These are phyloP conservation scores for Pezicula neosporulosa DNA, from an alignment of 2,329 filamentous ascomycete genomes.

Conservation along the genomic window DNA sequence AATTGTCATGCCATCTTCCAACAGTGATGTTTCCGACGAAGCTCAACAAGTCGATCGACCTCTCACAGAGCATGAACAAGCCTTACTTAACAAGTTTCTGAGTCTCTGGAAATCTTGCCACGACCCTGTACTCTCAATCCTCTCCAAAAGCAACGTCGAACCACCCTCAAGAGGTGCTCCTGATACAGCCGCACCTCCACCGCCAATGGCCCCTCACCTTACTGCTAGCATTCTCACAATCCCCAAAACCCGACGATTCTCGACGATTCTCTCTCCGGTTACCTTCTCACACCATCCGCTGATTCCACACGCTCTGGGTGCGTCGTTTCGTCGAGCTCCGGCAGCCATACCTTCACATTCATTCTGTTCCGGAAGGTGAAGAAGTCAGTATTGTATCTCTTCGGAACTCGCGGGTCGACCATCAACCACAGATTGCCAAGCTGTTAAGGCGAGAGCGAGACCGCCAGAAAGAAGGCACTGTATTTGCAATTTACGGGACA, in stretches of 20 bases:
- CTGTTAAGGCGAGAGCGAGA: constrained; percentile 48
- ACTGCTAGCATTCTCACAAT: constrained; percentile 74
- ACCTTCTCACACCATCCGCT: constrained; percentile 79
- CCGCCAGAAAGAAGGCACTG: constrained; percentile 33
- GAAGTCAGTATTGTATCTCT: constrained; percentile 88
- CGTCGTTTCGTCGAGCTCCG: constrained; percentile 91
- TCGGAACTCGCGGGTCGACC: constrained; percentile 85
- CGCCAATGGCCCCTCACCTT: constrained; percentile 55
- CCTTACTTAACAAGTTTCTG: constrained; percentile 36
- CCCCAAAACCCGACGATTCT: constrained; percentile 77
- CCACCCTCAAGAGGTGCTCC: constrained; percentile 61
- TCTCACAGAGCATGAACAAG: constrained; percentile 28
- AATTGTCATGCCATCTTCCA: constrained; percentile 37
- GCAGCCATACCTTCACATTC: constrained; percentile 86
- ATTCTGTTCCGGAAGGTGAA: constrained; percentile 81
- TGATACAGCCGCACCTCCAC: constrained; percentile 19
- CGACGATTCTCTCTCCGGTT: constrained; percentile 86
- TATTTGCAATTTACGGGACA: constrained; percentile 92
- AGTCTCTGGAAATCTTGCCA: constrained; percentile 29
- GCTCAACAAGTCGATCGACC: constrained; percentile 15
- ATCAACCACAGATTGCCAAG: constrained; percentile 81
- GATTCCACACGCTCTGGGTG: constrained; percentile 82
- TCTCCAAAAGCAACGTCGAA: constrained; percentile 59
- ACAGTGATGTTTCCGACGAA: constrained; percentile 21
- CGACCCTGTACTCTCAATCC: constrained; percentile 39